Evolutionary conservation across 2,329 filamentous ascomycete species (phyloP).

Genomic region (Neonectria neomacrospora): DNA sequence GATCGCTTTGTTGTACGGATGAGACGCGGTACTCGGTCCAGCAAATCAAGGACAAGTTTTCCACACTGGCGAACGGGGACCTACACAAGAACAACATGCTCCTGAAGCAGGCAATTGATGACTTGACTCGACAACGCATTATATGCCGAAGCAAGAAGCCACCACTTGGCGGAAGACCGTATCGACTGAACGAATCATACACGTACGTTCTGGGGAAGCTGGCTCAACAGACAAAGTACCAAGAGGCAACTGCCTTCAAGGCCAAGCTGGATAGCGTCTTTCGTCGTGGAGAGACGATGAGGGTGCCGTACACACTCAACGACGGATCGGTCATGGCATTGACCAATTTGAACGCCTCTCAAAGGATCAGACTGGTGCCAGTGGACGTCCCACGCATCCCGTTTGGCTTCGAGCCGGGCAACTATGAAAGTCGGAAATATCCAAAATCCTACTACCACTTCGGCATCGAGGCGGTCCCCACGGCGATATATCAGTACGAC

Average conservation of each 20-base stretch:
- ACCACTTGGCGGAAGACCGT: slow-evolving; percentile 68
- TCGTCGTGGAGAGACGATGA: slow-evolving; percentile 52
- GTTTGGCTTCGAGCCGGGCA: slow-evolving; percentile 76
- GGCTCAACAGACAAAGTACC: slow-evolving; percentile 64
- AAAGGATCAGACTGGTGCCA: slow-evolving; percentile 64
- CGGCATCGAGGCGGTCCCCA: slow-evolving; percentile 68
- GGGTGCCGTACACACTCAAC: slow-evolving; percentile 66
- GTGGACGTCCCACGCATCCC: slow-evolving; percentile 69
- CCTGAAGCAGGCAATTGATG: slow-evolving; percentile 60
- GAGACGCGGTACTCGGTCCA: slow-evolving; percentile 60
- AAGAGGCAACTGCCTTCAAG: slow-evolving; percentile 71
- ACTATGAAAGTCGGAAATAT: slow-evolving; percentile 77
- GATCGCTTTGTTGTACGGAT: slow-evolving; percentile 67
- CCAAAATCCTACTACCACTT: slow-evolving; percentile 75
- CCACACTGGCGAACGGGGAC: slow-evolving; percentile 57
- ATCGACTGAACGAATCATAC: slow-evolving; percentile 70
- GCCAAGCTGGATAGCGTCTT: slow-evolving; percentile 67
- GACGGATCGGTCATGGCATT: slow-evolving; percentile 76
- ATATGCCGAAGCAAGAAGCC: slow-evolving; percentile 70
- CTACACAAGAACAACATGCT: slow-evolving; percentile 55
- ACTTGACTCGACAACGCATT: slow-evolving; percentile 63
- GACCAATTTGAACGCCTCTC: slow-evolving; percentile 71
- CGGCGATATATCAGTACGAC: slow-evolving; percentile 70
- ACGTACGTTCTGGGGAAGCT: slow-evolving; percentile 66
- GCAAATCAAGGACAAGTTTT: slow-evolving; percentile 62